A percentile compares a stretch with the other conserved stretches of the same genome.
Evolutionary conservation across 2,329 filamentous ascomycete species (phyloP).

Genomic region (Botrytis sinoallii): DNA sequence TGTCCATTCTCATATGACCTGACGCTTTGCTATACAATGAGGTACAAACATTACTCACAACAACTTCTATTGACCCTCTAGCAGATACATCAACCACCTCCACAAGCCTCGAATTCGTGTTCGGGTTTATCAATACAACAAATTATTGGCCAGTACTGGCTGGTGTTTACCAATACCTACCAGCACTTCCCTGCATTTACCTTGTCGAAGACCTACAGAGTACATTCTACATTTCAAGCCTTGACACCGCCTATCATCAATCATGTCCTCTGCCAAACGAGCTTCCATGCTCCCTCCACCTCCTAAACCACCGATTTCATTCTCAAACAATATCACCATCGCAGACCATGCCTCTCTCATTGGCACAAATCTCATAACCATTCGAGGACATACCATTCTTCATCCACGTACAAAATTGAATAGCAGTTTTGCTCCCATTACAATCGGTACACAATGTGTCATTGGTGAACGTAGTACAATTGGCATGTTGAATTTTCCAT

Average conservation of each 20-base stretch:
- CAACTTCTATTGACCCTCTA: conserved; percentile 18
- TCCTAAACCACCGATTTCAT: conserved; percentile 58
- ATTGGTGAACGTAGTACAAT: conserved; percentile 67
- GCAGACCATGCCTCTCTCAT: conserved; percentile 60
- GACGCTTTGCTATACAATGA: conserved; percentile 10
- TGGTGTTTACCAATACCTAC: not conserved
- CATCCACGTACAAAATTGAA: conserved; percentile 82
- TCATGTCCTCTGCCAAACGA: conserved; percentile 37
- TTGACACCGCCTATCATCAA: conserved; percentile 18
- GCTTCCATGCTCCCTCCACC: conserved; percentile 51
- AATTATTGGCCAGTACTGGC: not conserved
- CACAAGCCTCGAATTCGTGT: conserved; percentile 4
- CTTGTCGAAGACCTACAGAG: not conserved
- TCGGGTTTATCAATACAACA: not conserved
- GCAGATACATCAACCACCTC: conserved; percentile 5
- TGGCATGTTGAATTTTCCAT: conserved; percentile 44
- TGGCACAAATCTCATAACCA: conserved; percentile 74
- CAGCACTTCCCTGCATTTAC: not conserved
- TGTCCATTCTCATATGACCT: conserved; percentile 25
- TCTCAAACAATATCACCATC: conserved; percentile 59
- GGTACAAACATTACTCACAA: conserved; percentile 14
- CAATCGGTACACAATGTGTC: conserved; percentile 77
- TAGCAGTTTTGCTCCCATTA: conserved; percentile 73
- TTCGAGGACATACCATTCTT: conserved; percentile 75
- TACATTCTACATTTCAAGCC: not conserved